Evolutionary conservation across 108 stramenopile genomes (phyloP).

Genomic region (Licmophora abbreviata): DNA sequence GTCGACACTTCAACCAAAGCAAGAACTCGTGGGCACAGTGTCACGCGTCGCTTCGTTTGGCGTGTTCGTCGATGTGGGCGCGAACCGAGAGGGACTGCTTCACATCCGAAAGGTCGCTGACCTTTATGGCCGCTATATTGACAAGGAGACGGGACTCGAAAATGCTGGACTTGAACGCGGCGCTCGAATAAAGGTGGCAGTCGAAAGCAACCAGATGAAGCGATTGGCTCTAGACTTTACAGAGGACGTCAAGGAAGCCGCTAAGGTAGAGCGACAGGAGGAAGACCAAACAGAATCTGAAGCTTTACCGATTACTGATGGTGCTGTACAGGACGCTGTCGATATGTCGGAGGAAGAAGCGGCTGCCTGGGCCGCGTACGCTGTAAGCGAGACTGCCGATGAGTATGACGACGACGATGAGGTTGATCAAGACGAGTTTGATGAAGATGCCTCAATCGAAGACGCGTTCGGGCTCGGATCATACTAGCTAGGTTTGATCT

Average conservation of each 20-base stretch:
- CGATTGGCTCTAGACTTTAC: constrained; percentile 58
- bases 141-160: constrained; percentile 53
- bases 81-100: constrained; percentile 64
- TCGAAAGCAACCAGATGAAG: constrained; percentile 40
- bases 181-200: constrained; percentile 32
- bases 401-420: constrained; percentile 23
- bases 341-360: constrained; percentile 19
- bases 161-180: constrained; percentile 50
- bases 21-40: constrained; percentile 42
- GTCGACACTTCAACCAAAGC: constrained; percentile 27
- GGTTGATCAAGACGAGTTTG: constrained; percentile 45
- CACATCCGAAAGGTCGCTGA: constrained; percentile 62
- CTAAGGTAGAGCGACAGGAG: constrained; percentile 6
- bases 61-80: constrained; percentile 65
- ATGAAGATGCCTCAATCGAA: constrained; percentile 76
- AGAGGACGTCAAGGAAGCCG: constrained; percentile 32
- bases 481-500: constrained; percentile 37
- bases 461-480: constrained; percentile 64
- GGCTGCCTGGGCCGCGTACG: constrained; percentile 19
- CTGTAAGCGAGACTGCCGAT: constrained; percentile 4
- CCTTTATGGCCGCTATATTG: constrained; percentile 33
- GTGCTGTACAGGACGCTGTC: neutral
- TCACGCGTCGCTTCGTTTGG: constrained; percentile 53
- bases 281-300: constrained; percentile 5
- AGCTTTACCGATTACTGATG: constrained; percentile 1